Percentiles rank a stretch among this genome's conserved stretches.
Evolutionary conservation across 345 rosid species (phyloP).

Genomic region (Mercurialis annua): DNA sequence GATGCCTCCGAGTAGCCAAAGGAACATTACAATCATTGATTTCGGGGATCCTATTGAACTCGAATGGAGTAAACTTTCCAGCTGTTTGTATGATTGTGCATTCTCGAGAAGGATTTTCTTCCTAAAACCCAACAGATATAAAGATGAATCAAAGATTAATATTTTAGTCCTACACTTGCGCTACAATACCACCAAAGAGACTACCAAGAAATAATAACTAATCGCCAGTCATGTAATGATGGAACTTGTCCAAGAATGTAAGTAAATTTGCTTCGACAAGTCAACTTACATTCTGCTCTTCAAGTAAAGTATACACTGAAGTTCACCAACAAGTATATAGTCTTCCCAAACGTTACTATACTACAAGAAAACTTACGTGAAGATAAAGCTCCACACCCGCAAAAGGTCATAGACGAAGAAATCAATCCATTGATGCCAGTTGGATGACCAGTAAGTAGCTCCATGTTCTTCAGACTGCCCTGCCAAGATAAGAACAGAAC

Average conservation of each 20-base stretch:
- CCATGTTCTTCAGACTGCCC: constrained; percentile 75
- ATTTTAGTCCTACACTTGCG: neutral
- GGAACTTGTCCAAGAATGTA: neutral
- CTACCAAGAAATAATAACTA: neutral
- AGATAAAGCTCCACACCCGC: constrained; percentile 44
- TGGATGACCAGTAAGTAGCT: constrained; percentile 36
- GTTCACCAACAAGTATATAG: neutral
- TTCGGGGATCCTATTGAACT: constrained; percentile 81
- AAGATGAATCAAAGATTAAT: too few species aligned
- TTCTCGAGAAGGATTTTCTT: constrained; percentile 90
- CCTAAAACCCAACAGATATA: constrained; percentile 42
- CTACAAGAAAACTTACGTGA: neutral
- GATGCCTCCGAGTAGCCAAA: constrained; percentile 71
- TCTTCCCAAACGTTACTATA: neutral
- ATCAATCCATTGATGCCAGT: constrained; percentile 76
- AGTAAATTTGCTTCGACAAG: neutral
- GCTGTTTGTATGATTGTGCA: constrained; percentile 82
- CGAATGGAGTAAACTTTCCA: constrained; percentile 86
- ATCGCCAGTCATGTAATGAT: neutral
- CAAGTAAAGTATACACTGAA: neutral
- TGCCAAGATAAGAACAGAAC: constrained; percentile 49
- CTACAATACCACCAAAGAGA: constrained; percentile 1
- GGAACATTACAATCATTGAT: constrained; percentile 60
- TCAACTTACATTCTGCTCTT: neutral
- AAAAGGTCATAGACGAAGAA: constrained; percentile 74